A percentile compares a stretch with the other conserved stretches of the same genome.
Conservation (phyloP, 2,329 filamentous ascomycete species). For the Didymella keratinophila region DNA sequence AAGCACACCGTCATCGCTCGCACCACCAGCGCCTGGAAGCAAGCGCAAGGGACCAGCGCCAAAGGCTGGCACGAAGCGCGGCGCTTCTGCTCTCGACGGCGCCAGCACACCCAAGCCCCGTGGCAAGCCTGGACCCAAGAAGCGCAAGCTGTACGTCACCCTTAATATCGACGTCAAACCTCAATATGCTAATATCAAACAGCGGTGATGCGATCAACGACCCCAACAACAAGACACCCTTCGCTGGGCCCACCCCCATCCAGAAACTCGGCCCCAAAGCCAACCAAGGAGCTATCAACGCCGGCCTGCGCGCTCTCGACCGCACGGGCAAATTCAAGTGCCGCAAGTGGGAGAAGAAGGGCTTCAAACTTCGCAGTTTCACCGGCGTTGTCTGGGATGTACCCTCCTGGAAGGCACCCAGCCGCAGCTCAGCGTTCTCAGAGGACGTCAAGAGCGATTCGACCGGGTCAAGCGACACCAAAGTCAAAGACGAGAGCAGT, state of each 20-base stretch:
- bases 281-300: slow-evolving; percentile 97
- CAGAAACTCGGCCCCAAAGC: slow-evolving; percentile 96
- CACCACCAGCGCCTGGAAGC: slow-evolving; percentile 61
- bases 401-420: slow-evolving; percentile 82
- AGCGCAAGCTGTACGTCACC: slow-evolving; percentile 80
- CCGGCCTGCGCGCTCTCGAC: slow-evolving; percentile 91
- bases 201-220: slow-evolving; percentile 61
- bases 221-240: slow-evolving; percentile 51
- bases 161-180: background rate
- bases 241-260: slow-evolving; percentile 54
- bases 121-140: slow-evolving; percentile 94
- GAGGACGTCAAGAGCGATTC: slow-evolving; percentile 67
- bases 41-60: slow-evolving; percentile 83
- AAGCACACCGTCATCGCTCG: slow-evolving; percentile 51
- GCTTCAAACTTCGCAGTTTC: slow-evolving; percentile 88
- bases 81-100: slow-evolving; percentile 63
- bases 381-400: slow-evolving; percentile 86
- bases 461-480: slow-evolving; percentile 63
- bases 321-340: slow-evolving; percentile 84
- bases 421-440: slow-evolving; percentile 61
- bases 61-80: slow-evolving; percentile 69
- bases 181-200: slow-evolving; percentile 34
- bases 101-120: slow-evolving; percentile 67
- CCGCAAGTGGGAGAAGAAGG: slow-evolving; percentile 86
- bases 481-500: slow-evolving; percentile 65